Percentiles rank a stretch among this genome's conserved stretches.
phyloP scores from a whole-genome alignment of 73 alveolate genomes.

The Durusdinium trenchii region DNA sequence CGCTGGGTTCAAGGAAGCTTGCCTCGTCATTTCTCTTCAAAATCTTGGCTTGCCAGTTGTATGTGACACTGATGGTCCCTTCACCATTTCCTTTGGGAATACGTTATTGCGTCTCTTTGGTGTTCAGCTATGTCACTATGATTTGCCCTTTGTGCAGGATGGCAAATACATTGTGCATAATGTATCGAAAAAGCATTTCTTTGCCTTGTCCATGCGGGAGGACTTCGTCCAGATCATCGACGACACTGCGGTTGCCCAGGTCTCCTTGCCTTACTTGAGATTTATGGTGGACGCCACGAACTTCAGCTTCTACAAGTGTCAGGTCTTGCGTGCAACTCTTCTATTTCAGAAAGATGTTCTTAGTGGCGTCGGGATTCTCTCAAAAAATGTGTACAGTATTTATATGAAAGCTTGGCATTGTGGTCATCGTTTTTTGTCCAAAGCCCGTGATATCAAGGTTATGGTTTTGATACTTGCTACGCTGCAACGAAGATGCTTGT shows the following conservation, averaged over 20 bases:
- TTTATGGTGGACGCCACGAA: no score
- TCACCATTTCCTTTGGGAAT: background rate
- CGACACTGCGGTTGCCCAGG: no score
- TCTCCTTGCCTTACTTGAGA: no score
- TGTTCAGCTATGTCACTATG: background rate
- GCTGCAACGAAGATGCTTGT: background rate
- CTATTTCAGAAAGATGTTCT: no score
- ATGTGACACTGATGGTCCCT: background rate
- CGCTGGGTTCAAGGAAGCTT: background rate
- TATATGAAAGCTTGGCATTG: no score
- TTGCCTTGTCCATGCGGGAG: no score
- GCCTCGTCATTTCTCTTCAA: no score
- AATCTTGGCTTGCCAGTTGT: background rate
- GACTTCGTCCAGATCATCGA: no score
- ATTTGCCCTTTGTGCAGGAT: background rate
- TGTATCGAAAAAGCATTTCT: background rate
- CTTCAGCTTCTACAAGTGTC: background rate
- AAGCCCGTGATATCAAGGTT: background rate
- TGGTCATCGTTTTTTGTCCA: no score
- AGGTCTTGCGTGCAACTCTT: background rate
- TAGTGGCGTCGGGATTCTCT: no score
- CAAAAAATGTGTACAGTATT: no score
- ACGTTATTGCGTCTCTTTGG: background rate
- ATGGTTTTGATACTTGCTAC: background rate
- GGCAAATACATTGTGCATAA: background rate